Percentiles rank a stretch among this genome's conserved stretches.
Evolutionary conservation across 208 protist species (phyloP).

Genomic region (Endotrypanum monterogeii): DNA sequence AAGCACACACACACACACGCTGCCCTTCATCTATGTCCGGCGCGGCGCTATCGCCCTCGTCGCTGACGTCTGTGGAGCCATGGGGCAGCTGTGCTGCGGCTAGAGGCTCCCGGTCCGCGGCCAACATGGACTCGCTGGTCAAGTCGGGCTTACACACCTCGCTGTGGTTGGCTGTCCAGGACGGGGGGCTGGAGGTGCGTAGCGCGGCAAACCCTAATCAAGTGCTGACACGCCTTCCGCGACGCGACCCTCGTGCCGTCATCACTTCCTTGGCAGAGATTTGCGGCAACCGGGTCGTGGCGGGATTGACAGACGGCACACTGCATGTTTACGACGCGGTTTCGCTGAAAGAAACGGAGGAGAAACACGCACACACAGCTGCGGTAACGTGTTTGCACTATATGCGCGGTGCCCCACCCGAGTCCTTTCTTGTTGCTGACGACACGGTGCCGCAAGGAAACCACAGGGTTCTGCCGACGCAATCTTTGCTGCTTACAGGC

Average conservation of each 20-base stretch:
- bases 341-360: conserved; percentile 30
- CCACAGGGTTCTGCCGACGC: conserved; percentile 10
- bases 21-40: not conserved
- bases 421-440: not conserved
- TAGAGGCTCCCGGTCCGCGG: conserved; percentile 6
- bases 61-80: not conserved
- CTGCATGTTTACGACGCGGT: conserved; percentile 52
- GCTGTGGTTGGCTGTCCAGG: conserved; percentile 57
- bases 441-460: not conserved
- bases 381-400: conserved; percentile 59
- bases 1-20: not conserved
- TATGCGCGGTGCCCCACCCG: not conserved
- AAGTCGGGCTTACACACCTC: conserved; percentile 42
- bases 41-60: not conserved
- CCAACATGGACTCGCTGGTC: conserved; percentile 36
- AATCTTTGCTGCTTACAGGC: conserved; percentile 58
- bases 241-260: conserved; percentile 13
- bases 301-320: conserved; percentile 53
- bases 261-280: conserved; percentile 63
- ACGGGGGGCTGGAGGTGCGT: conserved; percentile 74
- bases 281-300: conserved; percentile 56
- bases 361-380: conserved; percentile 42
- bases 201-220: conserved; percentile 38
- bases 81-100: not conserved
- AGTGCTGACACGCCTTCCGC: conserved; percentile 37